These are phyloP conservation scores for Cercophora scortea DNA, from an alignment of 495 filamentous ascomycete species.

Conservation along the genomic window DNA sequence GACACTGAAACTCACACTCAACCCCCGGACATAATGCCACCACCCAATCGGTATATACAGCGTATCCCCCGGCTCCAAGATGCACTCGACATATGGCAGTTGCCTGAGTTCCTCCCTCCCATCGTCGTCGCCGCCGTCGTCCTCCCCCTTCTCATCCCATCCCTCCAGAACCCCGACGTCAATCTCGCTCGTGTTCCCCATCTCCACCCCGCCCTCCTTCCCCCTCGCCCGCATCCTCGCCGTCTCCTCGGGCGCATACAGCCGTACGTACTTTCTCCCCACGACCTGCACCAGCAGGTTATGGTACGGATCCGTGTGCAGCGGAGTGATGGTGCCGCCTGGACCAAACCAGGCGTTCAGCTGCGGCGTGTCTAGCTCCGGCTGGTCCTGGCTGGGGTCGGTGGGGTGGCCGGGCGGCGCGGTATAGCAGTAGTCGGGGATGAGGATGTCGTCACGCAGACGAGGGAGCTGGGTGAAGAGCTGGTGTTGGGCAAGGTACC, in stretches of 20 bases:
- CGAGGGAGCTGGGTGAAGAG: slow-evolving; percentile 76
- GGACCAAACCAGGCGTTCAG: slow-evolving; percentile 96
- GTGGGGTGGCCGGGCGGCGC: slow-evolving; percentile 46
- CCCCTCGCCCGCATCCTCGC: slow-evolving; percentile 54
- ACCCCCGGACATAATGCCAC: slow-evolving; percentile 95
- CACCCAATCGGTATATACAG: slow-evolving; percentile 91
- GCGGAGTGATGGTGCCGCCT: slow-evolving; percentile 74
- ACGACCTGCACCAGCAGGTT: slow-evolving; percentile 90
- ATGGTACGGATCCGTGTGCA: slow-evolving; percentile 91
- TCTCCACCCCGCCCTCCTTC: slow-evolving; percentile 69
- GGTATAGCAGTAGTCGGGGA: slow-evolving; percentile 84
- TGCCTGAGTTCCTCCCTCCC: slow-evolving; percentile 47
- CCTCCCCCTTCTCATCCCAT: slow-evolving; percentile 41
- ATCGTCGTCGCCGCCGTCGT: slow-evolving; percentile 38
- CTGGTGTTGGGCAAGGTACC: slow-evolving; percentile 87
- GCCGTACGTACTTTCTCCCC: slow-evolving; percentile 79
- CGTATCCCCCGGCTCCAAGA: slow-evolving; percentile 73
- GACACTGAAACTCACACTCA: slow-evolving; percentile 86
- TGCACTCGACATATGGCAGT: slow-evolving; percentile 67
- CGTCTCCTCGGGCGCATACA: slow-evolving; percentile 65
- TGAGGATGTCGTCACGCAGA: slow-evolving; percentile 64
- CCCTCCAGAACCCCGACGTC: slow-evolving; percentile 60
- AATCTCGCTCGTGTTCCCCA: slow-evolving; percentile 80
- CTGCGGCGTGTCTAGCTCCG: slow-evolving; percentile 42
- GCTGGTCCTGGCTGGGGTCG: slow-evolving; percentile 42